phyloP scores from a whole-genome alignment of 2,329 filamentous ascomycete species.

The Stemphylium beticola region DNA sequence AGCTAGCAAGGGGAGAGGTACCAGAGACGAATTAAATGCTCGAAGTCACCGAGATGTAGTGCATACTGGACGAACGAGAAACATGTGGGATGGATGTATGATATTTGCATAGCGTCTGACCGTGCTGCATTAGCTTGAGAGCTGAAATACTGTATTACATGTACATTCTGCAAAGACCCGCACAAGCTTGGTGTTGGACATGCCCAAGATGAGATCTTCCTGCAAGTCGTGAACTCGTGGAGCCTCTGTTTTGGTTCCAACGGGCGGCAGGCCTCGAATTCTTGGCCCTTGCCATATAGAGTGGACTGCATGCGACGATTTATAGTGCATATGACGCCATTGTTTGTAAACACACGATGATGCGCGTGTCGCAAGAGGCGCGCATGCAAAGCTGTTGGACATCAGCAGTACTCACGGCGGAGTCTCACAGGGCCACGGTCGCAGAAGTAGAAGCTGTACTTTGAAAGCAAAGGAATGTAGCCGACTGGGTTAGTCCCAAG shows the following conservation, averaged over 20 bases:
- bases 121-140: background rate
- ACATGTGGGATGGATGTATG: background rate
- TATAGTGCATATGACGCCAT: background rate
- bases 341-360: background rate
- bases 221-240: background rate
- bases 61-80: background rate
- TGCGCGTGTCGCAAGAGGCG: background rate
- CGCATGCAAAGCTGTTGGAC: background rate
- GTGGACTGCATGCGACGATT: background rate
- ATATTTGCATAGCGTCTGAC: background rate
- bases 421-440: background rate
- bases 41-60: background rate
- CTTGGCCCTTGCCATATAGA: background rate
- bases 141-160: conserved; percentile 10
- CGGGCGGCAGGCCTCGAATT: background rate
- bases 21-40: conserved; percentile 3
- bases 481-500: conserved; percentile 83
- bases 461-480: conserved; percentile 63
- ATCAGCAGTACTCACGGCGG: background rate
- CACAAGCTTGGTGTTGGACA: background rate
- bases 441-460: background rate
- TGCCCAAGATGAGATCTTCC: background rate
- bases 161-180: conserved; percentile 4
- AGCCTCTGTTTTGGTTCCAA: background rate
- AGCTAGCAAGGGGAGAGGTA: conserved; percentile 56